Evolutionary conservation across 768 basidiomycete species (phyloP), one percentile per base, ranked within the genome.

Genomic region (Lyophyllum atratum): DNA sequence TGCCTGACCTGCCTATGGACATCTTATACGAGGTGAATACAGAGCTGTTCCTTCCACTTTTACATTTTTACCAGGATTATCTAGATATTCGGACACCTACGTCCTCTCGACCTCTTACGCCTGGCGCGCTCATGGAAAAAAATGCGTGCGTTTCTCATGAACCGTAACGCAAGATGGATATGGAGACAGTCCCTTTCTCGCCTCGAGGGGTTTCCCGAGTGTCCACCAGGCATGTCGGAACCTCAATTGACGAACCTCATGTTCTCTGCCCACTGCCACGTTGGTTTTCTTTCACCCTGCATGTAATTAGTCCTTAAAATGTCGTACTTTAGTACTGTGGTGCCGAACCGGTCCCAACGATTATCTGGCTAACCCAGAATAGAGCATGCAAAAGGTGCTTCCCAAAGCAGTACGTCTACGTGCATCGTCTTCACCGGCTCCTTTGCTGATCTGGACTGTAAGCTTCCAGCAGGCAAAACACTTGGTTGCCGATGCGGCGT

Each of bases 261-360:
- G 34, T 82, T 80, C 42, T 74, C 74, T 28, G 66, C 71, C 22
- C 63, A 69, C 55, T 82, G 82, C 55, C 74, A 79, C 58, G 81
- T 81, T 58, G 50, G 76, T 63, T 49, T 39, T 42, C 43, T 50
- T 33, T 31, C 26, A 34, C 31, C 47, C 42, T 59, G 39, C 34
- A 46, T 37, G 14, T 50, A 29, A 22, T 56, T 62, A 49, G 33
- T 12, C 42, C 54, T 59, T 37, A 55, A 56, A 33, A 45, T 46
- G 49, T 5, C 43, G 49, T 54, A 25, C 45, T 29, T 37, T 57
- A 65, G 64, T 63, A 63, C 48, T 65, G 64, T 48, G 52, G 56
- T n/a, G 51, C 31, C 29, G 57, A 60, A 52, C 57, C 59, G 28
- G 61, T 59, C 48, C 59, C 53, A 19, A 54, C 55, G n/a, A 57